Evolutionary conservation across 306 rosid genomes (phyloP).

Genomic region (Cotoneaster glaucophyllus): DNA sequence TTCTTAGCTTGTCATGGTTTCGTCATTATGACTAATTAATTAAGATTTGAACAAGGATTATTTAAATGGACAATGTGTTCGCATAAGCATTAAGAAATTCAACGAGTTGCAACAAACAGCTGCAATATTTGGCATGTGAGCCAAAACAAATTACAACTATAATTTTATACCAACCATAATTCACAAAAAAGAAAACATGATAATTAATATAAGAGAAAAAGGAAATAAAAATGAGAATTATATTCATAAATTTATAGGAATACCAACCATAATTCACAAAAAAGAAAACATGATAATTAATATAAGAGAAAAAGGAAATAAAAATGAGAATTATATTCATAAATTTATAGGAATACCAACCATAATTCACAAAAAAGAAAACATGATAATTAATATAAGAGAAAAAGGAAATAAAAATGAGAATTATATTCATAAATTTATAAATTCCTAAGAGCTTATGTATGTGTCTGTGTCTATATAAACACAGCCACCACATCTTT

Average conservation of each 20-base stretch:
- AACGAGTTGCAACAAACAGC: slow-evolving; percentile 34
- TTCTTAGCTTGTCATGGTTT: neutral
- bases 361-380: slow-evolving; percentile 46
- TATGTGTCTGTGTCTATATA: slow-evolving; percentile 35
- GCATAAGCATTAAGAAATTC: slow-evolving; percentile 16
- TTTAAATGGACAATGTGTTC: slow-evolving; percentile 10
- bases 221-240: too few relatives aligned
- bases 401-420: neutral
- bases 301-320: too few relatives aligned
- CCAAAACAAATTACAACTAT: slow-evolving; percentile 37
- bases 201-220: too few relatives aligned
- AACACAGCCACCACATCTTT: slow-evolving; percentile 33
- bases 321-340: too few relatives aligned
- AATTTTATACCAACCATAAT: slow-evolving; percentile 39
- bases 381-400: slow-evolving; percentile 23
- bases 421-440: slow-evolving; percentile 24
- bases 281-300: too few relatives aligned
- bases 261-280: too few relatives aligned
- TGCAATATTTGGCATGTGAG: slow-evolving; percentile 8
- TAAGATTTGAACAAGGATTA: slow-evolving; percentile 10
- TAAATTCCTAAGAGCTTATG: slow-evolving; percentile 21
- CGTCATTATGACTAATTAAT: neutral
- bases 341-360: too few relatives aligned
- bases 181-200: too few relatives aligned
- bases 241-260: too few relatives aligned